These are phyloP conservation scores for Clavulina sp. DNA, from an alignment of 768 basidiomycete species.

Conservation along the genomic window DNA sequence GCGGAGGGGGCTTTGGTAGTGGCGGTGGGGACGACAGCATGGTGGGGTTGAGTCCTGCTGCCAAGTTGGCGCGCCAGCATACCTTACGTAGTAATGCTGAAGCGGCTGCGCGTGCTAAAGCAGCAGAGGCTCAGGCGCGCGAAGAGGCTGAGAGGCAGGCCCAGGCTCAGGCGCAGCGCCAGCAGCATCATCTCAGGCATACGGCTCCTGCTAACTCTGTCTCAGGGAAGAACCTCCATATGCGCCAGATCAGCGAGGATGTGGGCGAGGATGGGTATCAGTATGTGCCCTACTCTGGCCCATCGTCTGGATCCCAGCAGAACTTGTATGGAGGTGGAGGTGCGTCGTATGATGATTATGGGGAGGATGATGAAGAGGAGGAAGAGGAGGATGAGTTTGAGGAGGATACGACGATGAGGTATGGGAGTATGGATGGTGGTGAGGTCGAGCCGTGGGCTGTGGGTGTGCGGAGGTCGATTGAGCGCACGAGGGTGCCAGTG, in stretches of 20 bases:
- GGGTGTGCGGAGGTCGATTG: slow-evolving; percentile 51
- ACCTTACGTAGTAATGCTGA: slow-evolving; percentile 67
- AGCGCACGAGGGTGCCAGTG: slow-evolving; percentile 44
- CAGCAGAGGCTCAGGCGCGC: slow-evolving; percentile 34
- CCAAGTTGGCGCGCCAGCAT: slow-evolving; percentile 76
- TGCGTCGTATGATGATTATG: background rate
- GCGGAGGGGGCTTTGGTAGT: no score
- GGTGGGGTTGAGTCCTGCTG: slow-evolving; percentile 75
- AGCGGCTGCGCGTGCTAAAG: slow-evolving; percentile 49
- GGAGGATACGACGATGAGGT: slow-evolving; percentile 56
- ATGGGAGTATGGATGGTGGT: slow-evolving; percentile 33
- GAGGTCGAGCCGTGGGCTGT: slow-evolving; percentile 61
- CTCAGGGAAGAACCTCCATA: slow-evolving; percentile 10
- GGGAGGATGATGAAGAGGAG: slow-evolving; percentile 24
- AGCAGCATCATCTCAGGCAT: slow-evolving; percentile 17
- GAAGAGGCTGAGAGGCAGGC: no score
- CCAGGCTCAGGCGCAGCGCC: slow-evolving; percentile 22
- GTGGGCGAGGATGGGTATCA: slow-evolving; percentile 5
- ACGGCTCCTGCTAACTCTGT: slow-evolving; percentile 21
- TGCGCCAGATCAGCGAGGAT: slow-evolving; percentile 13
- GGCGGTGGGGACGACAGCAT: slow-evolving; percentile 26
- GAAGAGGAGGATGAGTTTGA: slow-evolving; percentile 34
- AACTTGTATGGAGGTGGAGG: slow-evolving; percentile 1
- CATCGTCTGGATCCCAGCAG: background rate
- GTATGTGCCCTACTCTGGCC: background rate